Base-by-base conservation (phyloP, 2,329 filamentous ascomycete species). In the Colletotrichum godetiae region DNA sequence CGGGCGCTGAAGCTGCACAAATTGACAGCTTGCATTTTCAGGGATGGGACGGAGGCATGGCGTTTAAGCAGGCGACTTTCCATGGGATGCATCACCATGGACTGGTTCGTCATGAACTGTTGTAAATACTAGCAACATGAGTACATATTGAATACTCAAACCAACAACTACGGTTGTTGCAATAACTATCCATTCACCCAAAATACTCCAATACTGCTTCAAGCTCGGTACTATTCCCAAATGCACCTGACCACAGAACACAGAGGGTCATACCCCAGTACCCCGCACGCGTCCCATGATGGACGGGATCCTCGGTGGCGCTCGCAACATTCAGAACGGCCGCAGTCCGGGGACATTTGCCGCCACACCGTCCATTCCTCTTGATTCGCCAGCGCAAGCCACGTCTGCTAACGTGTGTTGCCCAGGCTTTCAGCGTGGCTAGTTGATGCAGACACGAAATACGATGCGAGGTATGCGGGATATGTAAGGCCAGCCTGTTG, bases 271-370 rank as follows among this genome's bases (percentile, higher is more conserved):
- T 49, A 64, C 58, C 70, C 66, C 58, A 29, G 66, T 64, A 63
- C 70, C 70, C 70, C 70, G 70, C 70, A 70, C 66, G 67, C 60
- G 67, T 73, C 67, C 55, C 49, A 55, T 73, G 70, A 73, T 46
- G 67, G 46, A n/a, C 22, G 55, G 52, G 52, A 42, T 64, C 31
- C 22, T 42, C 31, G 49, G 62, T 65, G 52, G 62, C 62, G 62
- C 55, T 29, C 46, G 29, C 33, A 52, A 42, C 52, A 13, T 15
- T 35, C 12, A n/a, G 55, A 33, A 67, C n/a, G 29, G 31, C 52
- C 31, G 37, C 66, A 74, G 59, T 27, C 56, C 66, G 5, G 49
- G 66, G 33, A 46, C 22, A 27, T 2, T 1, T 62, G 33, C 37
- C 65, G 49, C 53, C 35, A 57, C 59, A 35, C 31, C 46, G 27